These are phyloP conservation scores for Hypoxylon perforatum DNA, from an alignment of 495 filamentous ascomycete species.

Conservation along the genomic window DNA sequence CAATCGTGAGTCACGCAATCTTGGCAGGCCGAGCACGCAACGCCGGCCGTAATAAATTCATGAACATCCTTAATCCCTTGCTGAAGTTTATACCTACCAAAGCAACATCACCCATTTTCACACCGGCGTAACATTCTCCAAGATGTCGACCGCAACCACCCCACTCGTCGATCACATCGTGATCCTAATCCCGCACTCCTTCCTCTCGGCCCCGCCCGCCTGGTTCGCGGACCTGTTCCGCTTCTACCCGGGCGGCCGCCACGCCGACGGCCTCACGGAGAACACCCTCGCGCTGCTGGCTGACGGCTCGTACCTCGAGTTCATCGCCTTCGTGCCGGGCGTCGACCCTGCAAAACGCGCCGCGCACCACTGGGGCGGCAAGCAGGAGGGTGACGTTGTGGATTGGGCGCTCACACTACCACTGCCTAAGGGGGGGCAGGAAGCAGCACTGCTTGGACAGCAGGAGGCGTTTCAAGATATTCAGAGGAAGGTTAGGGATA, in stretches of 20 bases:
- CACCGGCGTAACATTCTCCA: neutral
- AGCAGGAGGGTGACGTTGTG: constrained; percentile 57
- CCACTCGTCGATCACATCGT: constrained; percentile 66
- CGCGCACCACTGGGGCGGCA: constrained; percentile 63
- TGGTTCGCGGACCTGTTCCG: constrained; percentile 65
- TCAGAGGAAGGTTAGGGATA: constrained; percentile 38
- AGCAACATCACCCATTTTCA: neutral
- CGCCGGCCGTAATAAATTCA: constrained; percentile 15
- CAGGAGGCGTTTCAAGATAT: constrained; percentile 42
- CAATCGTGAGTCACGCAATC: constrained; percentile 38
- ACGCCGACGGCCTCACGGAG: constrained; percentile 63
- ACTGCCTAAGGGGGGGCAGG: neutral
- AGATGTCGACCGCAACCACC: constrained; percentile 28
- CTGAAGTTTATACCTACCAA: neutral
- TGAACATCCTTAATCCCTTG: neutral
- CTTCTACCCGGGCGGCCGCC: constrained; percentile 63
- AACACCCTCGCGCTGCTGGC: constrained; percentile 66
- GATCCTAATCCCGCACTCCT: constrained; percentile 60
- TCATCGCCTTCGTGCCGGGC: constrained; percentile 67
- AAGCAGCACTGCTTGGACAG: constrained; percentile 35
- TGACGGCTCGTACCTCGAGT: constrained; percentile 69
- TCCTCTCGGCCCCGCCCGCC: constrained; percentile 52
- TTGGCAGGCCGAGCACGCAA: constrained; percentile 31
- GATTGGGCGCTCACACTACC: constrained; percentile 65
- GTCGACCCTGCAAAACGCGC: constrained; percentile 47